Evolutionary conservation across 306 rosid genomes (phyloP), one percentile per base, ranked within the genome.

Genomic region (Medicago arabica): DNA sequence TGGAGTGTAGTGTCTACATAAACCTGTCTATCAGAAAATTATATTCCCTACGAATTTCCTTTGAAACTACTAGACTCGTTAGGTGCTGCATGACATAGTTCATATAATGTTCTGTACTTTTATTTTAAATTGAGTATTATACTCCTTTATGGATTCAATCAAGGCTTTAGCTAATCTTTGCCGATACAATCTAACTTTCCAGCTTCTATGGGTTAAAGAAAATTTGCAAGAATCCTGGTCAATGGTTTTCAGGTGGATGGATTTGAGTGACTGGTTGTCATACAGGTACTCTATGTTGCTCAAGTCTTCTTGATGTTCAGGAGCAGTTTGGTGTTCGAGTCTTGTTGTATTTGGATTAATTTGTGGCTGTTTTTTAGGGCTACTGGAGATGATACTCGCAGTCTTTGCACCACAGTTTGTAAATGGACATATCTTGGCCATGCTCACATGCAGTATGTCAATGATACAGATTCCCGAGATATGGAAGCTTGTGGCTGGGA

Each of bases 401-500:
- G 98, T 76, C 87, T 95, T 41, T 95, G 98, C 84, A 95, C 98
- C 77, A 87, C 96, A 7, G 98, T 92, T 77, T 95, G 98, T 85
- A 95, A 95, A 84, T 95, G 98, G 98, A 90, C 93, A 55, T 92
- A 95, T 84, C 97, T 95, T 75, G 98, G 97, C 64, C 98, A 95
- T 92, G 97, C 98, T 65, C 98, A 95, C 83, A 89, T 92, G 96
- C 91, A 90, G n/a, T 81, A 85, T 71, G 70, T 72, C 80, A 84
- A 84, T 31, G 96, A 92, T 78, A 85, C 89, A 79, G 81, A 84
- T 59, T 92, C 96, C 41, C 89, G 90, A 77, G 83, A 78, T 77
- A 95, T 95, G 98, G 98, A 92, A 76, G 92, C 97, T 81, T 87
- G 93, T 88, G 99, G 99, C 72, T 95, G 99, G 97, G 97, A 95